A percentile compares a stretch with the other conserved stretches of the same genome.
Evolutionary conservation across 2,329 filamentous ascomycete species (phyloP).

Genomic region (Fusarium guadeloupense): DNA sequence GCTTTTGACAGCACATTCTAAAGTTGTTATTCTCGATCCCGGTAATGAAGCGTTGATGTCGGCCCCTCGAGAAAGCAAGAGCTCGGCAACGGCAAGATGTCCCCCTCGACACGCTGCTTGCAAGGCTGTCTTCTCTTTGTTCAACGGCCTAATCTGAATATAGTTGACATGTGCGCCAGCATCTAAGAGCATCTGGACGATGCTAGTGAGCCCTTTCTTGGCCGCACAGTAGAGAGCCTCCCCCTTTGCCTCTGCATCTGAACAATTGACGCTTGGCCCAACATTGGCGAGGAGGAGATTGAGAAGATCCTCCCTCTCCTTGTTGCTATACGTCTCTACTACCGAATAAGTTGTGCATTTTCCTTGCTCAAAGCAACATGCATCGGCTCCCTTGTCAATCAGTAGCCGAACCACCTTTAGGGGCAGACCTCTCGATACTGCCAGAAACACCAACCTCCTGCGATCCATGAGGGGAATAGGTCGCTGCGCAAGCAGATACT

Average conservation of each 20-base stretch:
- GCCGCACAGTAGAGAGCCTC: neutral
- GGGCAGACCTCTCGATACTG: neutral
- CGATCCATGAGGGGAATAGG: neutral
- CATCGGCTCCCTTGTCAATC: neutral
- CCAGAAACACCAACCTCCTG: neutral
- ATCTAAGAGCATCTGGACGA: neutral
- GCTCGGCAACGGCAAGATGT: neutral
- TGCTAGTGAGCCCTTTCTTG: neutral
- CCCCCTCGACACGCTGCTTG: neutral
- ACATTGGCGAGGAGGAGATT: neutral
- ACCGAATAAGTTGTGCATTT: neutral
- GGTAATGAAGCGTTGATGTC: neutral
- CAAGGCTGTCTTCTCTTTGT: neutral
- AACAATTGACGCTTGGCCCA: too few species aligned
- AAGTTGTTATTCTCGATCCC: neutral
- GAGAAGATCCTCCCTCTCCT: neutral
- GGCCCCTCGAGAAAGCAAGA: neutral
- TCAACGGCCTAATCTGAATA: neutral
- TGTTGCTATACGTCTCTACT: neutral
- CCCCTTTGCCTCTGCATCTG: neutral
- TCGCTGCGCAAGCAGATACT: neutral
- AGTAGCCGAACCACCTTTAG: neutral
- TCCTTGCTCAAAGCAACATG: neutral
- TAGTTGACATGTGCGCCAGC: conserved; percentile 1
- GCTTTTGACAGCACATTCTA: neutral